Conservation (phyloP, 345 rosid genomes). For the Eucalyptus coolabah region DNA sequence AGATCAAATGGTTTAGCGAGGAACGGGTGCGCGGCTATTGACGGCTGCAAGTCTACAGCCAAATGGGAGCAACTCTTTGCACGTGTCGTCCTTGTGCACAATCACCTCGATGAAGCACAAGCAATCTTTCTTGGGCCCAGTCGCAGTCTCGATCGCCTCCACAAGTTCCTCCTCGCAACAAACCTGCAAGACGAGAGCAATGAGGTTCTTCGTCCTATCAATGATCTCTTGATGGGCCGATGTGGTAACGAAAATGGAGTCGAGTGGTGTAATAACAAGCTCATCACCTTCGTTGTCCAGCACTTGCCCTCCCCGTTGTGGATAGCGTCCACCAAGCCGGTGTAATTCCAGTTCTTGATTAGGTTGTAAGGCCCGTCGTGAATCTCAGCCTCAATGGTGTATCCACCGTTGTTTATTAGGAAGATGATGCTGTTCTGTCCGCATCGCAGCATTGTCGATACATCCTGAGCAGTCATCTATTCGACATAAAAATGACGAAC, state of each 20-base stretch:
- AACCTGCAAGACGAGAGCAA: slow-evolving; percentile 8
- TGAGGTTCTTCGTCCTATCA: background rate
- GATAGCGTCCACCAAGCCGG: slow-evolving; percentile 49
- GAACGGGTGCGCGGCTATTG: slow-evolving; percentile 53
- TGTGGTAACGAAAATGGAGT: background rate
- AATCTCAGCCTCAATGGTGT: slow-evolving; percentile 55
- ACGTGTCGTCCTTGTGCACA: slow-evolving; percentile 49
- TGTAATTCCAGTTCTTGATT: slow-evolving; percentile 69
- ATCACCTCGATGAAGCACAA: slow-evolving; percentile 58
- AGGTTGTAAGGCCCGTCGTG: slow-evolving; percentile 72
- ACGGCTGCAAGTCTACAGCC: slow-evolving; percentile 46
- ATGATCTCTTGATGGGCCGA: background rate
- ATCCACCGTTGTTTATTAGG: slow-evolving; percentile 64
- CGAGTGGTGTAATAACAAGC: background rate
- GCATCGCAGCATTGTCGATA: slow-evolving; percentile 49
- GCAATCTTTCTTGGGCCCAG: slow-evolving; percentile 26
- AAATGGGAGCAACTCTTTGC: slow-evolving; percentile 55
- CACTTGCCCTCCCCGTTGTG: slow-evolving; percentile 52
- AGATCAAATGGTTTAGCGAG: background rate
- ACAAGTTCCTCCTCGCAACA: slow-evolving; percentile 28
- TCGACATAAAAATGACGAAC: background rate
- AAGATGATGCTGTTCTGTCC: slow-evolving; percentile 42
- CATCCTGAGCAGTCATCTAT: slow-evolving; percentile 45
- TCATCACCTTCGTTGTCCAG: slow-evolving; percentile 51
- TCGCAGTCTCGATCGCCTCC: slow-evolving; percentile 34